A percentile compares a stretch with the other conserved stretches of the same genome.
phyloP scores from a whole-genome alignment of 352 stramenopile species.

The Sclerospora graminicola region DNA sequence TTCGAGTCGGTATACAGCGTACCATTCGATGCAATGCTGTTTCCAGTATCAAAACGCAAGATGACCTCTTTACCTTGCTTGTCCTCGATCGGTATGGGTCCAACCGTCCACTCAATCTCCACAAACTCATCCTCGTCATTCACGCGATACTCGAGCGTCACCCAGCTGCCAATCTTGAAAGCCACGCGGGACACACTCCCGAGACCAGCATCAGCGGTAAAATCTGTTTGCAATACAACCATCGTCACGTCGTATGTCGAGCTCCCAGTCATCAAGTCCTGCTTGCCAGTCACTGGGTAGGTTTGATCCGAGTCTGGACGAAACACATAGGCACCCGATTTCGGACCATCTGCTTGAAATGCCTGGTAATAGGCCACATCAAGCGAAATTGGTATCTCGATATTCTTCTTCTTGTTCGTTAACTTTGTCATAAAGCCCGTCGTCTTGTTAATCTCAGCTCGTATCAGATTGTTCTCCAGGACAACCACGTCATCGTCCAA shows the following conservation, averaged over 20 bases:
- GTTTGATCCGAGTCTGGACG: constrained; percentile 77
- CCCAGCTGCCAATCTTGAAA: constrained; percentile 80
- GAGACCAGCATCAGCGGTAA: constrained; percentile 6
- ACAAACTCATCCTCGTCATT: constrained; percentile 79
- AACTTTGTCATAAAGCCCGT: constrained; percentile 60
- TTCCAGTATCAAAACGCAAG: constrained; percentile 71
- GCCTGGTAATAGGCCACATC: constrained; percentile 59
- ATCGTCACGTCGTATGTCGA: constrained; percentile 21
- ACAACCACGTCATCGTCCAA: constrained; percentile 23
- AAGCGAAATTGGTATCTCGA: constrained; percentile 38
- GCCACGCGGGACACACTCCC: constrained; percentile 39
- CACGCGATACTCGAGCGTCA: constrained; percentile 88
- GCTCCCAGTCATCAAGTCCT: neutral
- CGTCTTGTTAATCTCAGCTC: constrained; percentile 37
- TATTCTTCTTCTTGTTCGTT: constrained; percentile 62
- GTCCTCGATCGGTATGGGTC: constrained; percentile 56
- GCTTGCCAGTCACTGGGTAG: constrained; percentile 24
- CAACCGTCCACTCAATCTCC: constrained; percentile 92
- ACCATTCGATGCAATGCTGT: constrained; percentile 36
- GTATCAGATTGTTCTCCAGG: constrained; percentile 52
- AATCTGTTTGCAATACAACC: constrained; percentile 34
- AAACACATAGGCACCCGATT: constrained; percentile 96
- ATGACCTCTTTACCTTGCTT: constrained; percentile 95
- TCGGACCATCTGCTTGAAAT: constrained; percentile 47
- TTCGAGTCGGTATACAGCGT: constrained; percentile 94